phyloP scores from a whole-genome alignment of 441 rosid species.

The Breynia disticha region DNA sequence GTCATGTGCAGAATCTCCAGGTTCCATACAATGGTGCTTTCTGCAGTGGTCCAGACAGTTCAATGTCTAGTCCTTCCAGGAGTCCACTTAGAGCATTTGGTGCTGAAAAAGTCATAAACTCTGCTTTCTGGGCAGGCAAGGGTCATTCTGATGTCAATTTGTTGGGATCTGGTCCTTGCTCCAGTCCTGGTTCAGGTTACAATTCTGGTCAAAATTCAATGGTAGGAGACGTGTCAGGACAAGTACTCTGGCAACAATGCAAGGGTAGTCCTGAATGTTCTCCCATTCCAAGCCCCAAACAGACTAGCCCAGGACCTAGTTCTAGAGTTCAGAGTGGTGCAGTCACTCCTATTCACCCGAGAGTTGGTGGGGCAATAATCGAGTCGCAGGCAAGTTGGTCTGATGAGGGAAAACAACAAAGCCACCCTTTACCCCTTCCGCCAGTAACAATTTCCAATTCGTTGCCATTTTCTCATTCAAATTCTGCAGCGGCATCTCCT shows the following conservation, averaged over 20 bases:
- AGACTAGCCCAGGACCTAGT: conserved; percentile 92
- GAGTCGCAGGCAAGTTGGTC: conserved; percentile 57
- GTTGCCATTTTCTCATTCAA: conserved; percentile 40
- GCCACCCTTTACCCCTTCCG: conserved; percentile 59
- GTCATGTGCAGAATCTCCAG: conserved; percentile 58
- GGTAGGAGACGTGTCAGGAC: conserved; percentile 87
- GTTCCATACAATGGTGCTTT: conserved; percentile 52
- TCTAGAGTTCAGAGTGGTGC: conserved; percentile 93
- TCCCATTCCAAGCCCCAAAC: conserved; percentile 87
- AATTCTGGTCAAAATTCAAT: conserved; percentile 90
- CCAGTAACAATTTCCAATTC: conserved; percentile 31
- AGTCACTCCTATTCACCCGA: conserved; percentile 81
- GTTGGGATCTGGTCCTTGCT: conserved; percentile 64
- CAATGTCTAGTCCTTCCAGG: conserved; percentile 96
- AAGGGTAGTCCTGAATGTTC: conserved; percentile 97
- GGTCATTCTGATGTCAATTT: conserved; percentile 45
- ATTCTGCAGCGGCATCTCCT: conserved; percentile 68
- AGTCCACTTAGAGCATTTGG: conserved; percentile 80
- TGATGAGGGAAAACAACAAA: conserved; percentile 63
- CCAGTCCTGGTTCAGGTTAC: conserved; percentile 94
- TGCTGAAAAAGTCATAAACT: conserved; percentile 50
- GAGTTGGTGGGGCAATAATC: conserved; percentile 49
- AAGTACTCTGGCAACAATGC: conserved; percentile 82
- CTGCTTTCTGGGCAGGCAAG: conserved; percentile 44
- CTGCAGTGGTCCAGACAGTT: conserved; percentile 82